A percentile compares a stretch with the other conserved stretches of the same genome.
phyloP scores from a whole-genome alignment of 1,284 basidiomycete species.

The Leccinum olivaceoglutinosum region DNA sequence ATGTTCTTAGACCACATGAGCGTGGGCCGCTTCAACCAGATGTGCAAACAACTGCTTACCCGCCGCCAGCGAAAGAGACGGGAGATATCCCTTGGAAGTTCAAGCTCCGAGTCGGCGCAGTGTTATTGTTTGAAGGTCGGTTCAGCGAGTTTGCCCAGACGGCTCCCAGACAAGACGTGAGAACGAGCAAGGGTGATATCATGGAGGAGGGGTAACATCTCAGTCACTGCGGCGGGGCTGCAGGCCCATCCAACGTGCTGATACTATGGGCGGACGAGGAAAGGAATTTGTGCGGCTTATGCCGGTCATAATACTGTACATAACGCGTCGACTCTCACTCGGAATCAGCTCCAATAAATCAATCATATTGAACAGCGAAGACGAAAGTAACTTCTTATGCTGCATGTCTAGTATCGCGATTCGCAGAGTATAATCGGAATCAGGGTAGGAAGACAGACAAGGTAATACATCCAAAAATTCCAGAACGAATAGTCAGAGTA shows the following conservation, averaged over 20 bases:
- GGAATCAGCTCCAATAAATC: not conserved
- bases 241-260: constrained; percentile 17
- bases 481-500: constrained; percentile 25
- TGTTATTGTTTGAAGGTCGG: constrained; percentile 9
- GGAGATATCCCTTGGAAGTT: constrained; percentile 31
- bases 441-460: constrained; percentile 29
- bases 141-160: constrained; percentile 6
- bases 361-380: not conserved
- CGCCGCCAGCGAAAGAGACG: constrained; percentile 41
- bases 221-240: constrained; percentile 2
- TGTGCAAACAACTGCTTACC: constrained; percentile 31
- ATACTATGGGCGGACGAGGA: not conserved
- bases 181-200: constrained; percentile 7
- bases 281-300: not conserved
- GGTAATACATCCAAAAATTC: constrained; percentile 31
- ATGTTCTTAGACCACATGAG: constrained; percentile 44
- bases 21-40: constrained; percentile 6
- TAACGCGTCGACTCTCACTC: not conserved
- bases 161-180: constrained; percentile 10
- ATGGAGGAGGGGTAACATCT: constrained; percentile 18
- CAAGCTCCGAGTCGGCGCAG: constrained; percentile 8
- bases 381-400: not conserved
- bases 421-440: too few species aligned
- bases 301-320: not conserved
- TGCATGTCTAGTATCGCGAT: constrained; percentile 7